Evolutionary conservation across 2,329 filamentous ascomycete species (phyloP).

Genomic region (Chlorencoelia australis): DNA sequence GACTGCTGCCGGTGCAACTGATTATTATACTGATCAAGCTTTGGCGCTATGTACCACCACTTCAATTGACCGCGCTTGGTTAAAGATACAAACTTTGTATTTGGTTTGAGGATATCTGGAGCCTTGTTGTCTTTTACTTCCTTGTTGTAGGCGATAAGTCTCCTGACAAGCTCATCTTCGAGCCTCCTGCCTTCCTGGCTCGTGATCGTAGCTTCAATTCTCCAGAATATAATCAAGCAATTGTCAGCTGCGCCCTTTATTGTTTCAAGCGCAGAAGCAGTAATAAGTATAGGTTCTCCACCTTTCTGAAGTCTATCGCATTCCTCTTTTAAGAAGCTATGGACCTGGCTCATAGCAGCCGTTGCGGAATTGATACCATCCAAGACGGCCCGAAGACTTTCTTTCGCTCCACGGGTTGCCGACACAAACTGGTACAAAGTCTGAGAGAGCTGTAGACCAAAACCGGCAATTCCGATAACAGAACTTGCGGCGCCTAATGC

Average conservation of each 20-base stretch:
- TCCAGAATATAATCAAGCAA: conserved; percentile 2
- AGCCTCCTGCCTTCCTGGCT: not conserved
- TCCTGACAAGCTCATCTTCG: not conserved
- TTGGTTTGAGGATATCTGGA: not conserved
- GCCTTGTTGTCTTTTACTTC: not conserved
- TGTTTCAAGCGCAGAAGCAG: not conserved
- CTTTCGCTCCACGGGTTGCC: not conserved
- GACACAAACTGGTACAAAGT: not conserved
- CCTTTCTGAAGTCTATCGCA: not conserved
- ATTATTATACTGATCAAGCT: not conserved
- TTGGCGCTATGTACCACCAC: not conserved
- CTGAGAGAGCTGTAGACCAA: conserved; percentile 1
- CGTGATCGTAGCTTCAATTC: conserved; percentile 1
- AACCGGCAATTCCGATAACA: conserved; percentile 2
- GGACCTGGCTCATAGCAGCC: not conserved
- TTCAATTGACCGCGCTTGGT: not conserved
- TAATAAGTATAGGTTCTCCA: not conserved
- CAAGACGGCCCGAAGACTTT: not conserved
- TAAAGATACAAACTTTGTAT: not conserved
- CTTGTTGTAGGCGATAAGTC: not conserved
- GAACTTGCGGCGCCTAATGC: conserved; percentile 4
- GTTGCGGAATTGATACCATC: not conserved
- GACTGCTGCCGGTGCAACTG: not conserved
- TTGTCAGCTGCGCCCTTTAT: not conserved
- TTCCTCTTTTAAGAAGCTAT: conserved; percentile 2